Conservation (phyloP, 2,329 filamentous ascomycete species). For the Xylariales sp. region DNA sequence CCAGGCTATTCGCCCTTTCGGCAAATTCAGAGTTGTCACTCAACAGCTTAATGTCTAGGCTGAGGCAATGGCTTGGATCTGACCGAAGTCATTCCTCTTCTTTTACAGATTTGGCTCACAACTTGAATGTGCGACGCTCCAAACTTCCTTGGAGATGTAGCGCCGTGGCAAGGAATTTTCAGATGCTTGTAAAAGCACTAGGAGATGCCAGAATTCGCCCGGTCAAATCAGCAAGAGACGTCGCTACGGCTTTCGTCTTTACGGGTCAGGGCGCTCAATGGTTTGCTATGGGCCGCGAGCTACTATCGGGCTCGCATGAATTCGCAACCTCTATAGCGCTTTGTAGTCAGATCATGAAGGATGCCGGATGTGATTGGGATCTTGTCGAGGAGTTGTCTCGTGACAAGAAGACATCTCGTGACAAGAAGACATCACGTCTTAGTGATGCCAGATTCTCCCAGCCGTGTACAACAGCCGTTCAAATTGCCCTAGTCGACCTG, state of each 20-base stretch:
- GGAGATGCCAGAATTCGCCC: not conserved
- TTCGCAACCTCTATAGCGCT: not conserved
- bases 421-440: not conserved
- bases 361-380: not conserved
- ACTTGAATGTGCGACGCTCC: not conserved
- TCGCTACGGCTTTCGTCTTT: not conserved
- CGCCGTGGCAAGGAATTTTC: not conserved
- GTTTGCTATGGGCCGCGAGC: not conserved
- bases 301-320: not conserved
- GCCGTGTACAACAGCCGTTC: constrained; percentile 9
- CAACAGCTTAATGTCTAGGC: not conserved
- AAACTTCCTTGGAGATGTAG: not conserved
- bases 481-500: constrained; percentile 7
- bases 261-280: constrained; percentile 5
- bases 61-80: not conserved
- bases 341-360: not conserved
- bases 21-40: not conserved
- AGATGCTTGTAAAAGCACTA: not conserved
- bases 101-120: not conserved
- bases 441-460: constrained; percentile 6
- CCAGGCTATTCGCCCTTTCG: not conserved
- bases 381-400: not conserved
- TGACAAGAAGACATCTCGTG: not conserved
- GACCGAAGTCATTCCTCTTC: no score
- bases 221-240: not conserved